These are phyloP conservation scores for Flaveria ramosissima DNA, from an alignment of 129 eudicot species.

Conservation along the genomic window DNA sequence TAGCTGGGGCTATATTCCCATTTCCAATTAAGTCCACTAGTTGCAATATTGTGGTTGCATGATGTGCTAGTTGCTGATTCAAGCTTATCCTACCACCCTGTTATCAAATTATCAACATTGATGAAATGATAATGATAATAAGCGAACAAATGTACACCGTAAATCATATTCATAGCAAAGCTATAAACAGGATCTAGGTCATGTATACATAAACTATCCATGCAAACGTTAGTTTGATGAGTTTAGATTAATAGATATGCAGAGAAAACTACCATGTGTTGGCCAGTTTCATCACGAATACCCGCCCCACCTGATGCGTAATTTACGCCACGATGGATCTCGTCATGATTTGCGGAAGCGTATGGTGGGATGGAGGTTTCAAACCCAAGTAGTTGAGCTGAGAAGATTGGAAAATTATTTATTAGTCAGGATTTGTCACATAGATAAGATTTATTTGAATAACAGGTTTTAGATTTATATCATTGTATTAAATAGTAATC, in stretches of 20 bases:
- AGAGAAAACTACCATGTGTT: conserved; percentile 30
- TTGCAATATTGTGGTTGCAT: conserved; percentile 29
- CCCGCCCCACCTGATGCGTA: conserved; percentile 67
- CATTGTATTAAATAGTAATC: too few relatives aligned
- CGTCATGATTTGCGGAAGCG: conserved; percentile 30
- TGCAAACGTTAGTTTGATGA: too few relatives aligned
- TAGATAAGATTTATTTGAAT: too few relatives aligned
- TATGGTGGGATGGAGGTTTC: conserved; percentile 46
- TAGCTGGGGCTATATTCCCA: neutral
- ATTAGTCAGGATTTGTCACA: too few relatives aligned
- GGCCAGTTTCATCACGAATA: conserved; percentile 47
- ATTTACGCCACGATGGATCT: conserved; percentile 41
- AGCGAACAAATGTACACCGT: too few relatives aligned
- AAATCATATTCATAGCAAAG: too few relatives aligned
- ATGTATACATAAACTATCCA: too few relatives aligned
- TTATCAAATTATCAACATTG: neutral
- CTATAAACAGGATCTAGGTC: too few relatives aligned
- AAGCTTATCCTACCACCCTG: conserved; percentile 49
- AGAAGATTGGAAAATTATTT: neutral
- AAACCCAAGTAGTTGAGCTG: conserved; percentile 57
- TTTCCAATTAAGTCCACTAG: conserved; percentile 38
- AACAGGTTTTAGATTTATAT: too few relatives aligned
- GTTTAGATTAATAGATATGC: neutral
- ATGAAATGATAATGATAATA: neutral
- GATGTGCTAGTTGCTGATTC: conserved; percentile 40